A percentile compares a stretch with the other conserved stretches of the same genome.
phyloP scores from a whole-genome alignment of 2,329 filamentous ascomycete species.

The Teratosphaeria epicoccoides region DNA sequence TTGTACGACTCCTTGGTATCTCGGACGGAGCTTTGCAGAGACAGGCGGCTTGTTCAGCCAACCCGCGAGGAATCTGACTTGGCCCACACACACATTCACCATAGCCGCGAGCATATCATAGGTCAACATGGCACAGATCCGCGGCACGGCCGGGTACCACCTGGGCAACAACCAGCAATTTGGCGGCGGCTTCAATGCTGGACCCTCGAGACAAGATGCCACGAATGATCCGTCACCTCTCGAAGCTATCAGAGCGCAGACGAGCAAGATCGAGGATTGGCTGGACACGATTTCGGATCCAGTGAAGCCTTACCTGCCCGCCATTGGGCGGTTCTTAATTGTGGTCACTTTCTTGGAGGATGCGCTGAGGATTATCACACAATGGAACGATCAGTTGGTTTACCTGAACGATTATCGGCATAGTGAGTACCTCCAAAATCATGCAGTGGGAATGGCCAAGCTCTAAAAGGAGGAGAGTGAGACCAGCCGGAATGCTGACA shows the following conservation, averaged over 20 bases:
- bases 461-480: background rate
- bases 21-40: background rate
- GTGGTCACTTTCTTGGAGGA: constrained; percentile 98
- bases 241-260: constrained; percentile 84
- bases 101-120: background rate
- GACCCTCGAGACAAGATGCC: constrained; percentile 47
- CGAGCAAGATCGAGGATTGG: constrained; percentile 94
- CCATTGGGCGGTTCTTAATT: constrained; percentile 92
- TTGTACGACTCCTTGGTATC: too few species aligned
- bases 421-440: constrained; percentile 50
- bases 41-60: background rate
- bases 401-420: constrained; percentile 88
- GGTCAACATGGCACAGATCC: constrained; percentile 47
- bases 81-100: background rate
- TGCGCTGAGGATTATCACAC: constrained; percentile 87
- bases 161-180: constrained; percentile 53
- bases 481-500: background rate
- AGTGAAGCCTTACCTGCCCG: constrained; percentile 92
- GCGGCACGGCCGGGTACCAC: constrained; percentile 67
- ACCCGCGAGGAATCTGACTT: background rate
- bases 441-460: background rate
- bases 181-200: constrained; percentile 31
- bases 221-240: constrained; percentile 64
- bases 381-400: constrained; percentile 90
- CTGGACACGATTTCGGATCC: constrained; percentile 81